A percentile compares a stretch with the other conserved stretches of the same genome.
Conservation (phyloP, 2,329 filamentous ascomycete species). For the Colletotrichum gigasporum region DNA sequence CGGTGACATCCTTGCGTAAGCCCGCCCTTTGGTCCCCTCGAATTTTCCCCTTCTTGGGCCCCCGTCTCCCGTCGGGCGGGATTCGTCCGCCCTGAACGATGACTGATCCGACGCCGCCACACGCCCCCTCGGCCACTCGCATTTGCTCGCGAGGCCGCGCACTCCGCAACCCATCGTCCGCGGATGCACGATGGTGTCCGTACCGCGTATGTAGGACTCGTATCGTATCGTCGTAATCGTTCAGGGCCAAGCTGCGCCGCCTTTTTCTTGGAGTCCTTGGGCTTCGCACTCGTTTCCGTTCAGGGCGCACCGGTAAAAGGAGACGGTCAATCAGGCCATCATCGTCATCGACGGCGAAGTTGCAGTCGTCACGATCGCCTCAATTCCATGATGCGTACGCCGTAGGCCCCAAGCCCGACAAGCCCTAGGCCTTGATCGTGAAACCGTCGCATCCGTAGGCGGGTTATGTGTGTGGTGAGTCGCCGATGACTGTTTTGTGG, state of each 20-base stretch:
- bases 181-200: neutral
- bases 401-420: no score
- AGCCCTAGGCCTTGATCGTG: neutral
- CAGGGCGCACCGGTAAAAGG: neutral
- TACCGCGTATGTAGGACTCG: neutral
- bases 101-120: conserved; percentile 13
- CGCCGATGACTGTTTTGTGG: conserved; percentile 1
- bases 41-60: conserved; percentile 5
- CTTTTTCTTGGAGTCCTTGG: conserved; percentile 3
- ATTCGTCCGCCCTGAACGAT: conserved; percentile 13
- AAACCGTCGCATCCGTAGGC: neutral
- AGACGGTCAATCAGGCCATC: conserved; percentile 5
- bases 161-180: neutral
- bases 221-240: conserved; percentile 29
- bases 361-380: neutral
- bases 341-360: no score
- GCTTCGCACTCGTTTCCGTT: conserved; percentile 12
- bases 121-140: conserved; percentile 18
- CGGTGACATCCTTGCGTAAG: neutral
- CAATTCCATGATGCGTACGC: neutral
- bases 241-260: neutral
- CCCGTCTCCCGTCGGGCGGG: conserved; percentile 13
- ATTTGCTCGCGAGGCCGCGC: conserved; percentile 19
- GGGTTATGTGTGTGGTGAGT: neutral
- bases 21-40: neutral